Conservation (phyloP, 768 basidiomycete species). For the Lactarius psammicola region DNA sequence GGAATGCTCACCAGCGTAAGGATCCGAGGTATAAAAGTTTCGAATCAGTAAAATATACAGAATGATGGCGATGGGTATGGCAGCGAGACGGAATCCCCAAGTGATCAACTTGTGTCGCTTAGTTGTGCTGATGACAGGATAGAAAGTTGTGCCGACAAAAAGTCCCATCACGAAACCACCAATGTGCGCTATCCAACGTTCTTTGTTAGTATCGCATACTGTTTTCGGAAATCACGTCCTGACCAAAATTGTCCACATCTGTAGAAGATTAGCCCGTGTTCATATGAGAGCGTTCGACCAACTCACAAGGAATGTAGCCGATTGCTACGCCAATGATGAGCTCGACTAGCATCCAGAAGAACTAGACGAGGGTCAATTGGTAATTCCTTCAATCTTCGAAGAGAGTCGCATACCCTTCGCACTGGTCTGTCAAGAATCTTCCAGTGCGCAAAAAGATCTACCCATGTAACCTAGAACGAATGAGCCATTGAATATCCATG, state of each 20-base stretch:
- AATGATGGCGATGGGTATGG: constrained; percentile 72
- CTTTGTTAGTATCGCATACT: constrained; percentile 18
- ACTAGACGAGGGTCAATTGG: constrained; percentile 41
- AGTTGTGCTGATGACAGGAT: constrained; percentile 84
- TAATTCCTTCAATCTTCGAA: not conserved
- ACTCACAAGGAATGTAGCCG: constrained; percentile 78
- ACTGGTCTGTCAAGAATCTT: constrained; percentile 79
- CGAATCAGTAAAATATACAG: constrained; percentile 78
- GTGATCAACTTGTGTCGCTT: constrained; percentile 68
- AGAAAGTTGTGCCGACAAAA: constrained; percentile 77
- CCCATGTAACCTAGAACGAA: constrained; percentile 63
- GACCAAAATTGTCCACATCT: constrained; percentile 91
- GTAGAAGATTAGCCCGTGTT: constrained; percentile 18
- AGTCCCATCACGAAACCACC: constrained; percentile 86
- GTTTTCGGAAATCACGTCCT: constrained; percentile 24
- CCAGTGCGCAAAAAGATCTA: constrained; percentile 93
- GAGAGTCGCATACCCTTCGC: constrained; percentile 53
- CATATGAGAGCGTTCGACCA: not conserved
- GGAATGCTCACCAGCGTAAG: constrained; percentile 65
- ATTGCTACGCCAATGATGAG: constrained; percentile 83
- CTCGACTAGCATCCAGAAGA: constrained; percentile 82
- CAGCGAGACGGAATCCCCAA: constrained; percentile 69
- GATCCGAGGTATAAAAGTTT: constrained; percentile 90
- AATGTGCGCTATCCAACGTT: constrained; percentile 61
- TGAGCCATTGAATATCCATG: not conserved